Percentiles rank a stretch among this genome's conserved stretches.
Evolutionary conservation across 2,329 filamentous ascomycete species (phyloP).

Genomic region (Diaporthe sp.): DNA sequence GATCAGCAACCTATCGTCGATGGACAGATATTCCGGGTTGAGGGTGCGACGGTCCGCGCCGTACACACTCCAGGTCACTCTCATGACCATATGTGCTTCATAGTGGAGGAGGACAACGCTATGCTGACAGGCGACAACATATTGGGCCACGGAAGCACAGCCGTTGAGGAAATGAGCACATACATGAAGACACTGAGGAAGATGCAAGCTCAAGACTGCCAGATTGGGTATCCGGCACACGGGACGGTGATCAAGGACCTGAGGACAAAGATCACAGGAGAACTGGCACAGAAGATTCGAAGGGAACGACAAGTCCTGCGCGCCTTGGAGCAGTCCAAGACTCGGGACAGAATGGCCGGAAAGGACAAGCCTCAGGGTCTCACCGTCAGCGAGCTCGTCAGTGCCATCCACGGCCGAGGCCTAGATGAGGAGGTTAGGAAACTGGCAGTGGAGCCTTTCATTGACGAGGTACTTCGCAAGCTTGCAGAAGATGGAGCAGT

Average conservation of each 20-base stretch:
- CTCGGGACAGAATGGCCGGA: constrained; percentile 47
- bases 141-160: constrained; percentile 86
- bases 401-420: constrained; percentile 55
- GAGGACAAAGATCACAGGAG: constrained; percentile 52
- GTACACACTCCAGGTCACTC: constrained; percentile 78
- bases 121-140: constrained; percentile 94
- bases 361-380: constrained; percentile 40
- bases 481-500: constrained; percentile 58
- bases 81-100: constrained; percentile 83
- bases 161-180: constrained; percentile 81
- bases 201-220: constrained; percentile 50
- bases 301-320: constrained; percentile 57
- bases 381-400: constrained; percentile 58
- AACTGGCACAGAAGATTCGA: constrained; percentile 53
- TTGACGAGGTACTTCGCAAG: constrained; percentile 58
- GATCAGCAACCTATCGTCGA: constrained; percentile 54
- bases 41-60: constrained; percentile 77
- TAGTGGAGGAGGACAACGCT: constrained; percentile 82
- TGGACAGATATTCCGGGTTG: constrained; percentile 66
- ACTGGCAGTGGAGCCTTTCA: constrained; percentile 58
- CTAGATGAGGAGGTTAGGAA: constrained; percentile 52
- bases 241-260: constrained; percentile 56
- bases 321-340: constrained; percentile 47
- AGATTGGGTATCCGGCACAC: constrained; percentile 60
- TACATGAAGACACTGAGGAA: constrained; percentile 53